Evolutionary conservation across 2,329 filamentous ascomycete genomes (phyloP).

Genomic region (Sporothrix dimorphospora): DNA sequence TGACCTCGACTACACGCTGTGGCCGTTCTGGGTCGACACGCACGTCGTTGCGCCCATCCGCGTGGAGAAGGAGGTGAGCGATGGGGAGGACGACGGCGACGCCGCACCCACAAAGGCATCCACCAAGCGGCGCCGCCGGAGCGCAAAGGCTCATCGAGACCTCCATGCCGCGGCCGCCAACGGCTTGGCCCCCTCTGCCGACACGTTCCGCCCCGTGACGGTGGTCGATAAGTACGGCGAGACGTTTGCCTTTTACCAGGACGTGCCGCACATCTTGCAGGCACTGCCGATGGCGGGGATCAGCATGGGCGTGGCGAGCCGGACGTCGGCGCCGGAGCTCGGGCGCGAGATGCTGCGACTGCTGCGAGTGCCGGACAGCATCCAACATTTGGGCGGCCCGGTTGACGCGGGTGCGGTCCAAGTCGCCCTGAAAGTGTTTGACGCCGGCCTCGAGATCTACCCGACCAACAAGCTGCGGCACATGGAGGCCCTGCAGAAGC

Average conservation of each 20-base stretch:
- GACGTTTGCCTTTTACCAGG: constrained; percentile 69
- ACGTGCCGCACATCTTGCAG: constrained; percentile 69
- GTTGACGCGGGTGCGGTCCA: not conserved
- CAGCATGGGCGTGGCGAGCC: constrained; percentile 73
- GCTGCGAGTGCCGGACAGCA: constrained; percentile 57
- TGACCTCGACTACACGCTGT: constrained; percentile 98
- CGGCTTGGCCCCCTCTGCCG: not conserved
- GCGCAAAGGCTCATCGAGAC: constrained; percentile 30
- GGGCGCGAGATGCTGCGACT: constrained; percentile 79
- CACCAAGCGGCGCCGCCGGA: constrained; percentile 36
- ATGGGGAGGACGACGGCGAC: constrained; percentile 48
- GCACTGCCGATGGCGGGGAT: constrained; percentile 55
- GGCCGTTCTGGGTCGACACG: constrained; percentile 98
- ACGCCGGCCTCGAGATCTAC: constrained; percentile 66
- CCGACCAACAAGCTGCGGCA: constrained; percentile 84
- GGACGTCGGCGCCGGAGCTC: constrained; percentile 78
- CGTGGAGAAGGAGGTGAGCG: too few species aligned
- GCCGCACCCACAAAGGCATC: constrained; percentile 36
- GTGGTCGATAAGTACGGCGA: constrained; percentile 64
- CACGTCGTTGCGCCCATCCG: constrained; percentile 71
- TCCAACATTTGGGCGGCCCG: too few species aligned
- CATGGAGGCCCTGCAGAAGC: constrained; percentile 72
- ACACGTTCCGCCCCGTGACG: constrained; percentile 43
- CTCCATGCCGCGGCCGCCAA: not conserved
- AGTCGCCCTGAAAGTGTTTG: constrained; percentile 61